Conservation (phyloP, 768 basidiomycete species). For the Collybia sordida region DNA sequence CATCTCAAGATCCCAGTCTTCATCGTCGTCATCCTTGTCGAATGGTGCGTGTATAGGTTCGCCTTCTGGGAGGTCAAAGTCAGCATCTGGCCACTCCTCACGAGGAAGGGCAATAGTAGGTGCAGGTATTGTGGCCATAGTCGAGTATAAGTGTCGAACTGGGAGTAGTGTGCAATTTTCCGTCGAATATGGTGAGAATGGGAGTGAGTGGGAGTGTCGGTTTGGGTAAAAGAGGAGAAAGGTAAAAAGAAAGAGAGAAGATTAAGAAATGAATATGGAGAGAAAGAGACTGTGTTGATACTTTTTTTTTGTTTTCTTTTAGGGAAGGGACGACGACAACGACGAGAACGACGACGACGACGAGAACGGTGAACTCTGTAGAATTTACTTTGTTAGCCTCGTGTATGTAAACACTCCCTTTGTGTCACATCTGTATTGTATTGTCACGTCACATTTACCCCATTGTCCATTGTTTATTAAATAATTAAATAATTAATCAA, state of each 20-base stretch:
- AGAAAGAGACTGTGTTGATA: conserved; percentile 2
- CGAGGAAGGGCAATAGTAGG: conserved; percentile 51
- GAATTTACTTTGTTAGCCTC: no score
- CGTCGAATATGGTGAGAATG: background rate
- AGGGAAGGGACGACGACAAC: conserved; percentile 13
- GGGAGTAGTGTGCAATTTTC: background rate
- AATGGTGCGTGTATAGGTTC: conserved; percentile 61
- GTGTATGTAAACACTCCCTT: conserved; percentile 24
- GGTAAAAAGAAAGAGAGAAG: conserved; percentile 12
- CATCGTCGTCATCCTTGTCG: conserved; percentile 60
- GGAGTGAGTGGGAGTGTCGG: conserved; percentile 12
- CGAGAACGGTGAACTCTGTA: no score
- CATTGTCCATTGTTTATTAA: no score
- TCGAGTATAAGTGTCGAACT: conserved; percentile 3
- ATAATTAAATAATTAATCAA: no score
- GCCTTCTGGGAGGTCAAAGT: conserved; percentile 83
- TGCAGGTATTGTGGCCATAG: conserved; percentile 61
- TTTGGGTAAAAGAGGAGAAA: conserved; percentile 17
- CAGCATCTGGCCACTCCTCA: conserved; percentile 87
- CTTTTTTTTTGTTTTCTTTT: no score
- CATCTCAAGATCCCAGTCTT: conserved; percentile 85
- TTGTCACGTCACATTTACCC: conserved; percentile 23
- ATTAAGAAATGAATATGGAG: background rate
- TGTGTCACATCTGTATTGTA: conserved; percentile 1
- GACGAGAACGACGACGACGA: conserved; percentile 11